These are phyloP conservation scores for Aspergillus sp. DNA, from an alignment of 2,329 filamentous ascomycete genomes.

Conservation along the genomic window DNA sequence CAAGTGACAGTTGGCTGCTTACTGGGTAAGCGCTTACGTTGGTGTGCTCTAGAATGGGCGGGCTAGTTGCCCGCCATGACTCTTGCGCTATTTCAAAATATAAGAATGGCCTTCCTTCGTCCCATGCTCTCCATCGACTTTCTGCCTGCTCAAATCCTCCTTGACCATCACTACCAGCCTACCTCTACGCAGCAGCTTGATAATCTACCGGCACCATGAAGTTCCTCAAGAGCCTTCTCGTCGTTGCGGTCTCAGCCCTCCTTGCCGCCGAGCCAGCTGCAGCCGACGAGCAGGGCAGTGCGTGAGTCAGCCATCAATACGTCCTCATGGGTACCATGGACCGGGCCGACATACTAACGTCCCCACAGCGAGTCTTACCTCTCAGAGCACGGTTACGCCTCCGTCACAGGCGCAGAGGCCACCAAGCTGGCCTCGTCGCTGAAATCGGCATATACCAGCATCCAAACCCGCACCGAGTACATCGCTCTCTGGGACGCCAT, in stretches of 20 bases:
- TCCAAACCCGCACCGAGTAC: background rate
- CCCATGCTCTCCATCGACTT: no score
- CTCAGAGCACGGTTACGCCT: background rate
- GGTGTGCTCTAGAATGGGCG: no score
- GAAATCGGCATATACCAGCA: background rate
- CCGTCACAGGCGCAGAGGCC: conserved; percentile 1
- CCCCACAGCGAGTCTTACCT: background rate
- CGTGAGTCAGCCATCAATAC: background rate
- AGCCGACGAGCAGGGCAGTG: background rate
- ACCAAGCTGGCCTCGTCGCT: conserved; percentile 2
- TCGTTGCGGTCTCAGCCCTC: background rate
- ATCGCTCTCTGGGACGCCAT: background rate
- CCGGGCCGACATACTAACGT: background rate
- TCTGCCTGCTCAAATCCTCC: no score
- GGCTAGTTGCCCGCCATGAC: no score
- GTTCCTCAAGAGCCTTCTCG: background rate
- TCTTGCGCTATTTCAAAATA: no score
- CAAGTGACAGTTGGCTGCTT: no score
- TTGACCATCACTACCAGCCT: no score
- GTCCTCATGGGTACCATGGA: no score
- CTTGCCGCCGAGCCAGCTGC: background rate
- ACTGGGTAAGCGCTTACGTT: no score
- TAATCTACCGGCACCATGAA: background rate
- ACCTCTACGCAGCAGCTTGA: no score
- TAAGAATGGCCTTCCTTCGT: no score